Base-by-base conservation (phyloP, 306 rosid genomes). In the Chamaecrista fasciculata region DNA sequence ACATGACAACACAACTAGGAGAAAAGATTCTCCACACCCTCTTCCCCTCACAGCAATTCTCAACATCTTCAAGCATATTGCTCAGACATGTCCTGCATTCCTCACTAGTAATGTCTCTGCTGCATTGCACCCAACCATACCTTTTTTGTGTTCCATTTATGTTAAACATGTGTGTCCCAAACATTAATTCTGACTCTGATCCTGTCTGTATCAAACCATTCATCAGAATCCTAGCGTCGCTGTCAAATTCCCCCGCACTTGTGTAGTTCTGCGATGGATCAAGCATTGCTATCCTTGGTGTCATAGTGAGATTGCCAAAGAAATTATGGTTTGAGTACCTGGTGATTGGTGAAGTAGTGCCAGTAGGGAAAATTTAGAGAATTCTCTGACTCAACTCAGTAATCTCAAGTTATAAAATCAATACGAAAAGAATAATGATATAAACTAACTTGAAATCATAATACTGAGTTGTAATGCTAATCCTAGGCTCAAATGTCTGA, bases 111-210 rank as follows among this genome's bases (percentile, higher is more conserved):
- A 81, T 76, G 53, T 81, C 85, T 47, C 85, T 76, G 57, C 76
- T 76, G 46, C 85, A 76, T 47, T 81, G 79, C 4, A 81, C 85
- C 85, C 85, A 81, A 1, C 85, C 85, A 31, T 81, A 76, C 73
- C 85, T 67, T 47, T 63, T 81, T 6, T 81, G 81, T 33, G 85
- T 81, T 14, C 85, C 85, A 67, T 81, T 81, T 26, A 81, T 81
- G 19, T 81, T 81, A 15, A 81, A 81, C 85, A 76, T 63, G 5
- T 81, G 81, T 12, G 76, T 81, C 23, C 85, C 85, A 67, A 81
- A 81, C 81, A 76, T 81, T n/a, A 72, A 42, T 0, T 61, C 3
- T 14, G 52, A 11, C 60, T 46, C 42, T 6, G 84, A 33, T 1
- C 69, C 84, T 59, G 70, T 76, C 36, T 76, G 79, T 34, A 80